These are phyloP conservation scores for Phaeosphaeria sp. DNA, from an alignment of 2,329 filamentous ascomycete species.

Conservation along the genomic window DNA sequence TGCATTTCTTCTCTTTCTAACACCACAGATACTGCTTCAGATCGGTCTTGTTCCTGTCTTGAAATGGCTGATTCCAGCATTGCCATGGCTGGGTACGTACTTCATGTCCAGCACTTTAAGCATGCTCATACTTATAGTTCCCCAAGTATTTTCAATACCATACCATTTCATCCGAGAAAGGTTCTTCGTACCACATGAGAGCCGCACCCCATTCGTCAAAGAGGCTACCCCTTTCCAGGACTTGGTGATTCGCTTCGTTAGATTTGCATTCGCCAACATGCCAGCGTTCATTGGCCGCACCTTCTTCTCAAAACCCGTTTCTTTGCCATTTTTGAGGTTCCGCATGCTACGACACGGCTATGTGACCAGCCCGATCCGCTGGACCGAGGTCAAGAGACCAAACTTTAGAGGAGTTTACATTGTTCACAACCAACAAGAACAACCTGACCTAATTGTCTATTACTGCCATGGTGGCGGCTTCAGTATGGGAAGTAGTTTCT, in stretches of 20 bases:
- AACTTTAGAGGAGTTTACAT: constrained; percentile 74
- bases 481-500: constrained; percentile 80
- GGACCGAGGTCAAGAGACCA: constrained; percentile 64
- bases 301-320: constrained; percentile 78
- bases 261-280: constrained; percentile 77
- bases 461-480: constrained; percentile 87
- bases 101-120: not conserved
- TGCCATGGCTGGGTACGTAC: constrained; percentile 72
- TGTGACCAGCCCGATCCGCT: constrained; percentile 66
- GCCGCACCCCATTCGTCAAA: constrained; percentile 69
- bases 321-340: constrained; percentile 76
- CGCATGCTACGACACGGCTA: constrained; percentile 77
- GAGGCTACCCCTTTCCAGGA: constrained; percentile 78
- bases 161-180: constrained; percentile 64
- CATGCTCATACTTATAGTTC: constrained; percentile 38
- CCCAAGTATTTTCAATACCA: constrained; percentile 65
- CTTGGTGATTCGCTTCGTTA: constrained; percentile 76
- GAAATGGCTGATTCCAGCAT: constrained; percentile 63
- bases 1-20: constrained; percentile 73
- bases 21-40: constrained; percentile 73
- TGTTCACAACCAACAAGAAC: constrained; percentile 62
- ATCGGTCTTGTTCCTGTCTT: constrained; percentile 68
- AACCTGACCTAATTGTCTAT: constrained; percentile 79
- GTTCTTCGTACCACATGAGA: constrained; percentile 54
- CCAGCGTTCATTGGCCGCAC: constrained; percentile 72